These are phyloP conservation scores for Aspergillaceae sp. DNA, from an alignment of 2,329 filamentous ascomycete genomes.

Conservation along the genomic window DNA sequence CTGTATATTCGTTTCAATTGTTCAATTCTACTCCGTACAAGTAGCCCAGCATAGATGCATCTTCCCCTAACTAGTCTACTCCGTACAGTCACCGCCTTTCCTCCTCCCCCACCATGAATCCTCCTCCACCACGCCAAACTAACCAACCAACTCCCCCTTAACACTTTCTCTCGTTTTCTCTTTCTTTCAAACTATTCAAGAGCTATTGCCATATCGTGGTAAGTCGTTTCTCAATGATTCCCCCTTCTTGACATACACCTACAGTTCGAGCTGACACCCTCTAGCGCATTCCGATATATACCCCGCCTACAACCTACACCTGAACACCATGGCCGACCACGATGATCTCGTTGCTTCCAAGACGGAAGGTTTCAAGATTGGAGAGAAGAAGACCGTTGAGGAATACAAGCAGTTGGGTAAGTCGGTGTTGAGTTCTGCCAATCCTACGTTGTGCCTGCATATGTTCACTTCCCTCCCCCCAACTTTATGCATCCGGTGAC, in stretches of 20 bases:
- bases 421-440: conserved; percentile 21
- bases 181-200: too few relatives aligned
- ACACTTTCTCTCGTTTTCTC: conserved; percentile 1
- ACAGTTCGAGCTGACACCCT: too few relatives aligned
- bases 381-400: conserved; percentile 95
- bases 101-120: conserved; percentile 16
- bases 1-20: too few relatives aligned
- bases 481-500: background rate
- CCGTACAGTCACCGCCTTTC: conserved; percentile 20
- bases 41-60: too few relatives aligned
- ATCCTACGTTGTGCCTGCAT: background rate
- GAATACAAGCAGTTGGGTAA: conserved; percentile 90
- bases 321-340: conserved; percentile 55
- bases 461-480: background rate
- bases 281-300: too few relatives aligned
- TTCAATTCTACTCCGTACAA: too few relatives aligned
- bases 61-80: too few relatives aligned
- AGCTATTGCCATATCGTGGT: too few relatives aligned
- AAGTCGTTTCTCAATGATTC: conserved; percentile 1
- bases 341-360: conserved; percentile 80
- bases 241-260: background rate
- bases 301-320: conserved; percentile 1
- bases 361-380: conserved; percentile 95
- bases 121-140: background rate
- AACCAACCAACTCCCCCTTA: too few relatives aligned